These are phyloP conservation scores for Gossypium davidsonii DNA, from an alignment of 441 rosid species.

Conservation along the genomic window DNA sequence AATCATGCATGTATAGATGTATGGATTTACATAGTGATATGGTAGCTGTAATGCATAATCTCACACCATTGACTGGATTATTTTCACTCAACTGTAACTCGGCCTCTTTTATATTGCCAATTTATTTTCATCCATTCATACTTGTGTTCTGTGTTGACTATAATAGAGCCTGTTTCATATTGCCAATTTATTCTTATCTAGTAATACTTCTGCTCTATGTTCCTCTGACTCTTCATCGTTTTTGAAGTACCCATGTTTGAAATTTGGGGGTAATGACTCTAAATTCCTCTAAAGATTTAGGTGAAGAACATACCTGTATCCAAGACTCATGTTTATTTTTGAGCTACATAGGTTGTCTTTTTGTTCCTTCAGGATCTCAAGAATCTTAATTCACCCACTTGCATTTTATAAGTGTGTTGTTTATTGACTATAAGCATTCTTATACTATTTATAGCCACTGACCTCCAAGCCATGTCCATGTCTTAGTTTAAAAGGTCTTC, in stretches of 20 bases:
- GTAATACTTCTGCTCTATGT: neutral
- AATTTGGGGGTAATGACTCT: neutral
- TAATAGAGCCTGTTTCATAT: neutral
- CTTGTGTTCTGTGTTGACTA: neutral
- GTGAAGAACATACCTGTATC: neutral
- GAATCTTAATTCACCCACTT: neutral
- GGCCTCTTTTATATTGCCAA: neutral
- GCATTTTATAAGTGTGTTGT: neutral
- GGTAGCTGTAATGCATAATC: neutral
- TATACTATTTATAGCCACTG: neutral
- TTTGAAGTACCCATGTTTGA: neutral
- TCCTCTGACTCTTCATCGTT: neutral
- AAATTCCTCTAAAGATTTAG: neutral
- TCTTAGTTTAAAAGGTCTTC: conserved; percentile 6
- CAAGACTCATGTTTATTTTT: neutral
- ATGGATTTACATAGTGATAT: neutral
- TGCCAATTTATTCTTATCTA: neutral
- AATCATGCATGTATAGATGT: neutral
- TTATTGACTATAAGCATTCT: conserved; percentile 8
- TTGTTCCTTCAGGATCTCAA: neutral
- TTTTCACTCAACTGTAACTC: neutral
- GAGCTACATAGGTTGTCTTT: neutral
- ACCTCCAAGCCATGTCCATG: neutral
- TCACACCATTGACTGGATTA: neutral
- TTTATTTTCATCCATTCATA: neutral